Base-by-base conservation (phyloP, 441 rosid genomes). In the Biscutella auriculata region DNA sequence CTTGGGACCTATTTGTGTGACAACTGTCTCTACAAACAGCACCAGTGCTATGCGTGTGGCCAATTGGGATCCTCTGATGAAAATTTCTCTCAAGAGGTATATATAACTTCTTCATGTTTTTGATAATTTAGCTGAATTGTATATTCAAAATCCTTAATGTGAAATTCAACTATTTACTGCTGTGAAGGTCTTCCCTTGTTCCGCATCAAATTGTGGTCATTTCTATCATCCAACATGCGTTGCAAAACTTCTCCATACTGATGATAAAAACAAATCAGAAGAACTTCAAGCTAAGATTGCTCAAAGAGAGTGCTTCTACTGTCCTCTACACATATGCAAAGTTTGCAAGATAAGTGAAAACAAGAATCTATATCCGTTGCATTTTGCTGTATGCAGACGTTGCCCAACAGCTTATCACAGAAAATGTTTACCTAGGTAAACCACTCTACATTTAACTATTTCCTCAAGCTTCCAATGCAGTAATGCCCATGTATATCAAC, bases 11-110 rank as follows among this genome's bases (percentile, higher is more conserved):
- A 78, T 65, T 27, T 67, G 57, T 83, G 90, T 58, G 35, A 77
- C 27, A 83, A 81, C 51, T 86, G 91, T 68, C 50, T 50, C 28
- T 62, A 74, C 62, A 44, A 73, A 68, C 72, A 69, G 65, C 88
- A 86, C 64, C 95, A 83, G 40, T 83, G 95, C 72, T 81, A 62
- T 71, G 84, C 73, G 30, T 82, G 91, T 57, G 95, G 95, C 41
- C 54, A 68, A 42, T 57, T 83, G 60, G 91, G 95, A 28, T 81
- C 82, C 28, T 83, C 86, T 29, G 73, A 75, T 53, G 63, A 45
- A 63, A 73, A 71, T 39, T 54, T 66, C 33, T 50, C 68, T 63
- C 82, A 73, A 72, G 88, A 83, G 84, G 90, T 83, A 69, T 43
- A 56, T 47, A 9, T 47, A 51, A 34, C 32, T 49, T n/a, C 11